A percentile compares a stretch with the other conserved stretches of the same genome.
Evolutionary conservation across 768 basidiomycete genomes (phyloP).

Genomic region (Pulveroboletus frians): DNA sequence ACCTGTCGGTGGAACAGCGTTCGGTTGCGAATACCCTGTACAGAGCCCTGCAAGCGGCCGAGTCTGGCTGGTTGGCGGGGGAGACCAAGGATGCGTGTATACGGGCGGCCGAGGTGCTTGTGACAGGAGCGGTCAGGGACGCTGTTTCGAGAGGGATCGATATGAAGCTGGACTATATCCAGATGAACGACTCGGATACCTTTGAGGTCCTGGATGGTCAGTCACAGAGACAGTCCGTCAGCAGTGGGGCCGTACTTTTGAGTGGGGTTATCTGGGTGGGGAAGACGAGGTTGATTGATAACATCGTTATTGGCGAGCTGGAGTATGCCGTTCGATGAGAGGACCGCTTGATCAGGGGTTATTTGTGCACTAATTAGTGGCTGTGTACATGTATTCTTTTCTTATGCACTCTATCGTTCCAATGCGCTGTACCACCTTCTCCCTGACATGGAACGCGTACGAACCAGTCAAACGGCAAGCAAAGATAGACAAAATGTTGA

Average conservation of each 20-base stretch:
- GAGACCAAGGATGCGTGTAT: conserved; percentile 48
- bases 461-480: too few relatives aligned
- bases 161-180: conserved; percentile 76
- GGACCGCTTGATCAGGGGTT: background rate
- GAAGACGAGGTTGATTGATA: conserved; percentile 88
- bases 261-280: conserved; percentile 88
- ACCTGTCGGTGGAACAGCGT: conserved; percentile 64
- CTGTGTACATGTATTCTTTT: conserved; percentile 6
- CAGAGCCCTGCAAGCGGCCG: conserved; percentile 58
- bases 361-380: conserved; percentile 5
- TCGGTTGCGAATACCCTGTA: conserved; percentile 59
- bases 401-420: too few relatives aligned
- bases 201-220: conserved; percentile 55
- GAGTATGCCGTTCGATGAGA: conserved; percentile 6
- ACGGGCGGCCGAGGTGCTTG: conserved; percentile 36
- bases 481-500: too few relatives aligned
- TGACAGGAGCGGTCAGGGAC: conserved; percentile 30
- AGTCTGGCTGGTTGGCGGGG: conserved; percentile 50
- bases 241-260: conserved; percentile 49
- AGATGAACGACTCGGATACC: conserved; percentile 77
- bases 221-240: conserved; percentile 24
- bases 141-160: conserved; percentile 41
- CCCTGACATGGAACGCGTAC: too few relatives aligned
- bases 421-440: too few relatives aligned
- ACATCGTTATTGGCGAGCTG: conserved; percentile 66